Evolutionary conservation across 2,329 filamentous ascomycete genomes (phyloP).

Genomic region (Phoma sp.): DNA sequence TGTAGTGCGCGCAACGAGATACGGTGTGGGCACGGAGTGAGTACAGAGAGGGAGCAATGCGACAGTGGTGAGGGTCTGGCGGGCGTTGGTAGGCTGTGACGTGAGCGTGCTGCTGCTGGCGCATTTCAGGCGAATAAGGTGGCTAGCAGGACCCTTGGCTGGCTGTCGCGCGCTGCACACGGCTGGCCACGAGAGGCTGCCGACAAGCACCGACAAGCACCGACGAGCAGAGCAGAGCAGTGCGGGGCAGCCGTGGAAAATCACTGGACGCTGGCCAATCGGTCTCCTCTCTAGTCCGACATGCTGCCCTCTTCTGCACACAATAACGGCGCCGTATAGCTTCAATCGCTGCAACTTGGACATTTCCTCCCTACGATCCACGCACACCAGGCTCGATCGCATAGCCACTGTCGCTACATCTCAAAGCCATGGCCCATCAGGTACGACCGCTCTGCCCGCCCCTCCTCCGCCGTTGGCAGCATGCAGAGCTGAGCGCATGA

Average conservation of each 20-base stretch:
- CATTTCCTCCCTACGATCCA: background rate
- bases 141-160: slow-evolving; percentile 4
- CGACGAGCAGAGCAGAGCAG: background rate
- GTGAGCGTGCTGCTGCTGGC: slow-evolving; percentile 7
- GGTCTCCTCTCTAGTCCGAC: background rate
- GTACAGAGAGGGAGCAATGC: slow-evolving; percentile 4
- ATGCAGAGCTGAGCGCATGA: slow-evolving; percentile 39
- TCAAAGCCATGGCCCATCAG: slow-evolving; percentile 33
- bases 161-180: too few relatives aligned
- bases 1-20: slow-evolving; percentile 6
- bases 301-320: background rate
- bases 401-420: slow-evolving; percentile 10
- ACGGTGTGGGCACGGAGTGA: background rate
- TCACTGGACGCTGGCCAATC: background rate
- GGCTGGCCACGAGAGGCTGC: background rate
- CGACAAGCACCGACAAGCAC: background rate
- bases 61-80: slow-evolving; percentile 8
- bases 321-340: background rate
- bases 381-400: background rate
- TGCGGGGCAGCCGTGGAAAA: slow-evolving; percentile 15
- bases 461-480: slow-evolving; percentile 6
- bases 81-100: slow-evolving; percentile 18
- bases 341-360: background rate
- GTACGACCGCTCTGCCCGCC: slow-evolving; percentile 19
- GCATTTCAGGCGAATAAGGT: slow-evolving; percentile 5